phyloP scores from a whole-genome alignment of 176 grass and related monocot species.

The Zoysia japonica region DNA sequence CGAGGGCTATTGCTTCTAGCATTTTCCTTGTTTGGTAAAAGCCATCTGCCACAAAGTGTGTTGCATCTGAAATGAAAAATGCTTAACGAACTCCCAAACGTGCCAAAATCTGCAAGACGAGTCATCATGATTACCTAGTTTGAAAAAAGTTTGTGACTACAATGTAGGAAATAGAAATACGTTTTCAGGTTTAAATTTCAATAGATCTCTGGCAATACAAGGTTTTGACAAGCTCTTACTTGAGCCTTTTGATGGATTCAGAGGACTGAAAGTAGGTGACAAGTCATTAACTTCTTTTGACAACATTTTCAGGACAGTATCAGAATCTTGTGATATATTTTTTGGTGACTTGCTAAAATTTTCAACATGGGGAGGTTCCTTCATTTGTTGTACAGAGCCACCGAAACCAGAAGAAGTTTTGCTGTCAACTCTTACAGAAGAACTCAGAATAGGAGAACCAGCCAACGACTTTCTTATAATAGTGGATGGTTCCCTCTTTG shows the following conservation, averaged over 20 bases:
- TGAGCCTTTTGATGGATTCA: conserved; percentile 54
- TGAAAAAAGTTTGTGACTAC: conserved; percentile 2
- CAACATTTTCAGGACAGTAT: conserved; percentile 31
- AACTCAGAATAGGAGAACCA: conserved; percentile 44
- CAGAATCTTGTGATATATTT: conserved; percentile 27
- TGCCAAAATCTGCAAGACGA: conserved; percentile 63
- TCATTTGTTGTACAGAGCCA: conserved; percentile 25
- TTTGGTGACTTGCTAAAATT: conserved; percentile 42
- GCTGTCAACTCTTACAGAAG: conserved; percentile 36
- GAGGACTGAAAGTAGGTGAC: conserved; percentile 74
- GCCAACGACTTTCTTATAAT: conserved; percentile 44
- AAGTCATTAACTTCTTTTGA: conserved; percentile 52
- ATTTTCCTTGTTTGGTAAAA: conserved; percentile 91
- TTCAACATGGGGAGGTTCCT: conserved; percentile 24
- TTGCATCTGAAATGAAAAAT: conserved; percentile 67
- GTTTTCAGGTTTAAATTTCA: conserved; percentile 52
- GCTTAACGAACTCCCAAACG: conserved; percentile 60
- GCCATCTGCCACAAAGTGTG: conserved; percentile 77
- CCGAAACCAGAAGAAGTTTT: conserved; percentile 26
- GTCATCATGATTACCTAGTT: conserved; percentile 18
- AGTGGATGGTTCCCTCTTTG: conserved; percentile 47
- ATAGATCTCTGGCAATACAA: conserved; percentile 56
- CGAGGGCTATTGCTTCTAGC: conserved; percentile 83
- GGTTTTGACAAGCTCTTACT: conserved; percentile 45
- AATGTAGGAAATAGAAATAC: conserved; percentile 22